Evolutionary conservation across 2,329 filamentous ascomycete genomes (phyloP).

Genomic region (Alternaria gansuensis): DNA sequence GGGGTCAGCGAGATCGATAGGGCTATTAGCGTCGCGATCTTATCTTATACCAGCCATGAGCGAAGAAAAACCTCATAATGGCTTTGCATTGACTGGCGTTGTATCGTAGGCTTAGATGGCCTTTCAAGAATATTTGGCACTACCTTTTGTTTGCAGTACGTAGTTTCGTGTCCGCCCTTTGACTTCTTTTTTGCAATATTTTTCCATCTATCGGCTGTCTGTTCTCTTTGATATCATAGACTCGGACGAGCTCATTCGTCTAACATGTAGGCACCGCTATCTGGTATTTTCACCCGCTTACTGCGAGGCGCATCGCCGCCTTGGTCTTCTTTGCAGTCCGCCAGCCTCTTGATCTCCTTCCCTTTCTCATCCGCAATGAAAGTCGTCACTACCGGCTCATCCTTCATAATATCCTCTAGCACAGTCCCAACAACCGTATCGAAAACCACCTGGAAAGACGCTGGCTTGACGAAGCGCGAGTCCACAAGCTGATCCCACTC

Average conservation of each 20-base stretch:
- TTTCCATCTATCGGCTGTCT: background rate
- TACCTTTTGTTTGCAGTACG: background rate
- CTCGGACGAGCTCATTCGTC: background rate
- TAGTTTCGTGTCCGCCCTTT: background rate
- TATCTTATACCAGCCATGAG: background rate
- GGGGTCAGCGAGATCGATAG: background rate
- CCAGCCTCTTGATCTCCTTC: background rate
- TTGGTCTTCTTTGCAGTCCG: background rate
- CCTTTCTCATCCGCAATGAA: background rate
- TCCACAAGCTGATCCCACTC: conserved; percentile 32
- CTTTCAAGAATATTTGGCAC: background rate
- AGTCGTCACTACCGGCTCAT: background rate
- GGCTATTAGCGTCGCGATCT: background rate
- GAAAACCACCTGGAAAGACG: conserved; percentile 26
- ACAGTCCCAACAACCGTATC: conserved; percentile 7
- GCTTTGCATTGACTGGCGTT: conserved; percentile 9
- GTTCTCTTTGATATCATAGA: background rate
- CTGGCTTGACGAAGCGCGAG: conserved; percentile 19
- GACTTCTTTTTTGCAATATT: background rate
- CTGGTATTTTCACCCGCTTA: conserved; percentile 12
- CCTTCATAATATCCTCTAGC: background rate
- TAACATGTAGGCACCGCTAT: background rate
- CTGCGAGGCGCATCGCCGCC: conserved; percentile 7
- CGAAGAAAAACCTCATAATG: background rate
- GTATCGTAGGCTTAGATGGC: background rate